phyloP scores from a whole-genome alignment of 352 stramenopile species.

The Pythium volutum region DNA sequence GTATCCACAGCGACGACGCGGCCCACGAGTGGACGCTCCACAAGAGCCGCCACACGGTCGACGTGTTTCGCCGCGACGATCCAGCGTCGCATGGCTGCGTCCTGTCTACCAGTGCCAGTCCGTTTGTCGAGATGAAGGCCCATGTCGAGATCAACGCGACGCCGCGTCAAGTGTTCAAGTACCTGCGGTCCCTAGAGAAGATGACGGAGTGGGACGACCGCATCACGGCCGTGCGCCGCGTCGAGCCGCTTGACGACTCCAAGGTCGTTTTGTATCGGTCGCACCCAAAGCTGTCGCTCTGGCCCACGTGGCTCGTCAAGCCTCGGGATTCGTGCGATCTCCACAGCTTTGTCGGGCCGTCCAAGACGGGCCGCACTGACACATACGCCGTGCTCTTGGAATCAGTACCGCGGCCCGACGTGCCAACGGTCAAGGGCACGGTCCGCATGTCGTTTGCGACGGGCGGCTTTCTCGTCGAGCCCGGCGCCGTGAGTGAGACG shows the following conservation, averaged over 20 bases:
- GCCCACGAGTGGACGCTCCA: constrained; percentile 49
- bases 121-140: constrained; percentile 77
- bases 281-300: constrained; percentile 70
- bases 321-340: constrained; percentile 77
- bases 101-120: constrained; percentile 30
- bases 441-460: constrained; percentile 75
- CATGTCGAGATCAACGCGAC: constrained; percentile 43
- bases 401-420: constrained; percentile 59
- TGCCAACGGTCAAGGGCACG: constrained; percentile 62
- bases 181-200: constrained; percentile 46
- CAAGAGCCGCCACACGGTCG: constrained; percentile 30
- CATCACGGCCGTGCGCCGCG: constrained; percentile 33
- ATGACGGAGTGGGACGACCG: constrained; percentile 38
- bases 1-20: constrained; percentile 32
- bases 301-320: constrained; percentile 77
- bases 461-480: constrained; percentile 68
- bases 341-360: constrained; percentile 54
- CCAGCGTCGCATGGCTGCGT: constrained; percentile 9
- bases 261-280: constrained; percentile 64
- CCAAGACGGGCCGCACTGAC: constrained; percentile 54
- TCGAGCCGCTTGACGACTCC: constrained; percentile 66
- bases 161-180: constrained; percentile 52
- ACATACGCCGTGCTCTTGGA: constrained; percentile 71
- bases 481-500: constrained; percentile 25
- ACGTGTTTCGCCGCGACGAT: constrained; percentile 23